Percentiles rank a stretch among this genome's conserved stretches.
These are phyloP conservation scores for Chenopodium quinoa DNA, from an alignment of 148 eudicot genomes.

Conservation along the genomic window DNA sequence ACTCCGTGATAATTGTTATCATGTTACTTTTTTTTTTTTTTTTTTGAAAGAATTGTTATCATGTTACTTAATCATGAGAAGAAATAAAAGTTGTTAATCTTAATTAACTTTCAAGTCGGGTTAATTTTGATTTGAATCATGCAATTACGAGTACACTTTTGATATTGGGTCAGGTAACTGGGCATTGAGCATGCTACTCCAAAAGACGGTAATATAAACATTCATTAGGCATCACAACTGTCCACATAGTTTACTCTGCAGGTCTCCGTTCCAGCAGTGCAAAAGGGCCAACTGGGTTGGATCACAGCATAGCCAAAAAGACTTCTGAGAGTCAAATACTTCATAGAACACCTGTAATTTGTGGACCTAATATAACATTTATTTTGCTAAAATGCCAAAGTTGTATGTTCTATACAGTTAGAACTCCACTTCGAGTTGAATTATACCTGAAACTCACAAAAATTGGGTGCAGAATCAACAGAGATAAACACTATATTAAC, in stretches of 20 bases:
- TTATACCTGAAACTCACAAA: conserved; percentile 16
- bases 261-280: neutral
- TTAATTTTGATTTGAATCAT: too few relatives aligned
- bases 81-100: too few relatives aligned
- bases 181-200: too few relatives aligned
- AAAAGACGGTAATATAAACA: too few relatives aligned
- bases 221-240: neutral
- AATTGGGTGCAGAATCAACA: conserved; percentile 9
- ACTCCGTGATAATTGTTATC: too few relatives aligned
- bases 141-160: too few relatives aligned
- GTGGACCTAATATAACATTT: neutral
- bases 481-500: conserved; percentile 17
- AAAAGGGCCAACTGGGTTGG: neutral
- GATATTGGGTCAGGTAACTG: too few relatives aligned
- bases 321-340: neutral
- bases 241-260: neutral
- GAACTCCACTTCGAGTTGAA: conserved; percentile 3
- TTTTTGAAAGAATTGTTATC: too few relatives aligned
- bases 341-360: neutral
- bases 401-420: neutral
- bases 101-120: too few relatives aligned
- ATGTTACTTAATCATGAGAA: too few relatives aligned
- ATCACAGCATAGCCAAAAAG: neutral
- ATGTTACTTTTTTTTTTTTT: too few relatives aligned
- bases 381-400: neutral